Base-by-base conservation (phyloP, 2,329 filamentous ascomycete species). In the Ophiostoma angusticollis region DNA sequence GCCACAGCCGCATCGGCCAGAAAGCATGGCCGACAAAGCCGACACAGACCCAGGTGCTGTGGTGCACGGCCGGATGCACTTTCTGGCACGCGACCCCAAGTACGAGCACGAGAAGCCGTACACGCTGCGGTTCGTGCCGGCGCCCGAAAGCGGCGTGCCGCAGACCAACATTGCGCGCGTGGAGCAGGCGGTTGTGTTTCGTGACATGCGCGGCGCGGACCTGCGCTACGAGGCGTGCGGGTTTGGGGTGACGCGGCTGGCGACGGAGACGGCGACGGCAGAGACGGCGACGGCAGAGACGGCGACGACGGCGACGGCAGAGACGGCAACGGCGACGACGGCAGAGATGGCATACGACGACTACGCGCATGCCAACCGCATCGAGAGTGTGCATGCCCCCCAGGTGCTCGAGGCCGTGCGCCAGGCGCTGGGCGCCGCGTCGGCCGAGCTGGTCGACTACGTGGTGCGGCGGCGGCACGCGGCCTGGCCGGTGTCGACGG, bases 401-500 rank as follows among this genome's bases (percentile, higher is more conserved):
- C 31, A 19, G 9, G 43, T 45, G n/a, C 23, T 45, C n/a, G 34
- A 35, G 7, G 43, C 41, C 1, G 42, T 46, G 3, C 39, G 44
- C 1, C 4, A 21, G 29, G 31, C 39, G 4, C 31, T 46, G 12
- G 42, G 37, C 4, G 44, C 44, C 2, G 31, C 28, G n/a, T 46
- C 44, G 31, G 44, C 44, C 18, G 44, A 46, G 37, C 42, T 46
- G 37, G 25, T 46, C 31, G 44, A 46, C 44, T 46, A 46, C n/a
- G 44, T 46, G 7, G 44, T 46, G 39, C 42, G 44, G 33, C 41
- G 44, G 14, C 44, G 44, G 22, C 44, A 46, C 14, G 44, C 30
- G 14, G 27, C 34, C 2, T 46, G 44, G 44, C 44, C 44, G 1
- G 44, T 46, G 18, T 44, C 43, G 31, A 45, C 43, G 30, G 43